Base-by-base conservation (phyloP, 345 rosid genomes). In the Citrus glauca region DNA sequence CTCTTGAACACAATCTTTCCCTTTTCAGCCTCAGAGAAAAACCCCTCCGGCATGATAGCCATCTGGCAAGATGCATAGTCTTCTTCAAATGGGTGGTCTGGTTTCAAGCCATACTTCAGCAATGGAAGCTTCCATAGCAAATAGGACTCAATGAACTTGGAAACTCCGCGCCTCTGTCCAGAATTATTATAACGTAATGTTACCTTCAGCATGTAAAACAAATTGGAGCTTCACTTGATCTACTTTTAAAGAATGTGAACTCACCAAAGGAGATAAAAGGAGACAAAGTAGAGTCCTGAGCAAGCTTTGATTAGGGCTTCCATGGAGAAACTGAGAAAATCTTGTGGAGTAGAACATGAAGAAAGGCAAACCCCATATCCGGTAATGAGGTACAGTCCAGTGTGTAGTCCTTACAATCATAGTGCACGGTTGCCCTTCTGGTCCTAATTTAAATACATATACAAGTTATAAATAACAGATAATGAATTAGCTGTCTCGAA, bases 51-150 rank as follows among this genome's bases (percentile, higher is more conserved):
- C 79, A 92, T 45, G 75, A 95, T 90, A 1, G 97, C 97, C 98
- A 92, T 93, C 81, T 95, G 99, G 79, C 98, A 93, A n/a, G 97
- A 90, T n/a, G 97, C 94, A 40, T 90, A 91, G 82, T 93, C 99
- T 79, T 93, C 98, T 20, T 89, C 89, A 66, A 95, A 95, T 3
- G 93, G 82, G 87, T 95, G 99, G 40, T 93, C 88, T 1, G 98
- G 99, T 82, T 82, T 93, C 66, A 95, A 77, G 63, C 96, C 98
- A 73, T 91, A 90, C 80, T 90, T 95, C 48, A 80, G 68, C 66
- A 95, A 73, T 16, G 98, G 96, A 73, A 88, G 95, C 71, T 87
- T 92, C 90, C 97, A 85, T 14, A 81, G 79, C 80, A 93, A 79
- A 80, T 95, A 95, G 35, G 99, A 87, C 84, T 95, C 98, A 16